A percentile compares a stretch with the other conserved stretches of the same genome.
phyloP scores from a whole-genome alignment of 306 rosid genomes.

The Crotalaria pallida region DNA sequence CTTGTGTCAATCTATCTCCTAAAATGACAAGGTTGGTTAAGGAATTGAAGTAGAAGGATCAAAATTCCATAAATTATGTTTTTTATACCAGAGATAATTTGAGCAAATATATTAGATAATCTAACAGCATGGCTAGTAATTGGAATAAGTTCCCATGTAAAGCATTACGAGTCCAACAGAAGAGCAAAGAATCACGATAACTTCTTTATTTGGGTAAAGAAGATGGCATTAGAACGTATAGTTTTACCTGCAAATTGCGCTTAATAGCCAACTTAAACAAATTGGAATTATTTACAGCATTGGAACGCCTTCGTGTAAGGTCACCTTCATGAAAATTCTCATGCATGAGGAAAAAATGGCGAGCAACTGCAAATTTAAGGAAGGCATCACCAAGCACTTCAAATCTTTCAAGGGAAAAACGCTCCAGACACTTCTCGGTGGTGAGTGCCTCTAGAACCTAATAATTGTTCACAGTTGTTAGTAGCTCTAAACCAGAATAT shows the following conservation, averaged over 20 bases:
- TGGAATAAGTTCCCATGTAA: neutral
- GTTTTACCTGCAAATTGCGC: constrained; percentile 74
- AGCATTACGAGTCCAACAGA: neutral
- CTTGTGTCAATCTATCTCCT: neutral
- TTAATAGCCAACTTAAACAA: constrained; percentile 66
- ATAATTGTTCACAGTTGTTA: constrained; percentile 27
- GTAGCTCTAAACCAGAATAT: constrained; percentile 9
- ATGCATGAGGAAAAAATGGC: constrained; percentile 68
- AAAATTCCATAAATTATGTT: neutral
- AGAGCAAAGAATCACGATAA: neutral
- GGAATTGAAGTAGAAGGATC: neutral
- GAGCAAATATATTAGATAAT: neutral
- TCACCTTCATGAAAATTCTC: constrained; percentile 81
- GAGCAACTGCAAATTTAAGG: constrained; percentile 81
- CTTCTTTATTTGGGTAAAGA: neutral
- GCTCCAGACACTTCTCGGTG: constrained; percentile 88
- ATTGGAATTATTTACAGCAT: constrained; percentile 66
- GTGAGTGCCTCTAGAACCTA: constrained; percentile 93
- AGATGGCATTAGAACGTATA: constrained; percentile 12
- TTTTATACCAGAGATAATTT: neutral
- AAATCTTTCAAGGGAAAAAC: constrained; percentile 93
- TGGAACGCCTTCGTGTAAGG: constrained; percentile 70
- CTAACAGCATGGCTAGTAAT: neutral
- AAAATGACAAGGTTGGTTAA: neutral
- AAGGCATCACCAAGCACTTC: constrained; percentile 96